Conservation (phyloP, 257 asterid genomes). For the Solanum chilense region DNA sequence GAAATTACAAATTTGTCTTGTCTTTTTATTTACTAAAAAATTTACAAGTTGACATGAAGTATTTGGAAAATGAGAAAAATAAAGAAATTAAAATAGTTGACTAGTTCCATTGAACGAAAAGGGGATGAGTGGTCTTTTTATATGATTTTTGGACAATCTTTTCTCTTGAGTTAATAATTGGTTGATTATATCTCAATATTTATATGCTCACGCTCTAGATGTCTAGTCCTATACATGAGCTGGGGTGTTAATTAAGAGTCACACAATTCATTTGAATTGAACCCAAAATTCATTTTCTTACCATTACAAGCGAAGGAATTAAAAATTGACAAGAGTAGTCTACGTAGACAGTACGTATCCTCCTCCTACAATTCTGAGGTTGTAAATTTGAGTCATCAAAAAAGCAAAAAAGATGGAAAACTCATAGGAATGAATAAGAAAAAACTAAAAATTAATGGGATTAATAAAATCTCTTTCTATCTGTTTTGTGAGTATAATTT, state of each 20-base stretch:
- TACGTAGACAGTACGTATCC: fast-evolving
- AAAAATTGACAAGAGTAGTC: no score
- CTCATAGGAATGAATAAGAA: not conserved
- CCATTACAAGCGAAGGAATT: not conserved
- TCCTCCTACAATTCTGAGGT: no score
- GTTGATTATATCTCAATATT: not conserved
- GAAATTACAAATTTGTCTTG: not conserved
- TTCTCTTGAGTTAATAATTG: no score
- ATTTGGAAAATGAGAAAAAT: not conserved
- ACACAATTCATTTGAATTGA: not conserved
- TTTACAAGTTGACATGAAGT: not conserved
- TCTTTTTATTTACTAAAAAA: not conserved
- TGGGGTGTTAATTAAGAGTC: not conserved
- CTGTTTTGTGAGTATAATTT: not conserved
- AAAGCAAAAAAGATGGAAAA: not conserved
- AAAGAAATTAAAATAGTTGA: not conserved
- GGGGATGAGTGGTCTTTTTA: no score
- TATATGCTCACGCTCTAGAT: not conserved
- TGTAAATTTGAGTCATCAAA: not conserved
- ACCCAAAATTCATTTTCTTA: not conserved
- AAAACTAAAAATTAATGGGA: not conserved
- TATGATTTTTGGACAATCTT: not conserved
- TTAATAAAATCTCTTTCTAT: not conserved
- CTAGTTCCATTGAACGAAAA: no score
- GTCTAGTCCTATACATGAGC: no score